phyloP scores from a whole-genome alignment of 495 filamentous ascomycete genomes.

The Neurospora sp. region DNA sequence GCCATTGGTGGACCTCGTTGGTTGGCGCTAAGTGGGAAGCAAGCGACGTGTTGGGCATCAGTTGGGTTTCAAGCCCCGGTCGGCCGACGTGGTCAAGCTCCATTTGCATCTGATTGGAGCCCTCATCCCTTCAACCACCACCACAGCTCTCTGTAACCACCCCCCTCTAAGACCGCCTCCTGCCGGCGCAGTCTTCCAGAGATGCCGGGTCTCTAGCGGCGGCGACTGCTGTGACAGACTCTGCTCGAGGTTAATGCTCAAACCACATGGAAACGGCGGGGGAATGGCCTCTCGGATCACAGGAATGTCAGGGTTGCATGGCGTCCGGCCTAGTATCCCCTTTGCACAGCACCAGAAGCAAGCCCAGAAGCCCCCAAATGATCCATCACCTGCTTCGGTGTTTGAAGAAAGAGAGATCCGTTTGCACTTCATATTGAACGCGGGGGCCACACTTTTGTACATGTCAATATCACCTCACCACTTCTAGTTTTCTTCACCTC shows the following conservation, averaged over 20 bases:
- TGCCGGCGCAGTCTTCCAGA: background rate
- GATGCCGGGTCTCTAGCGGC: background rate
- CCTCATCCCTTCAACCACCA: background rate
- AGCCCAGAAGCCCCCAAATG: background rate
- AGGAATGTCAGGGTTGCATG: background rate
- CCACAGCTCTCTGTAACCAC: background rate
- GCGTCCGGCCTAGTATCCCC: background rate
- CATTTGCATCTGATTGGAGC: background rate
- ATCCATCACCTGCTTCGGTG: background rate
- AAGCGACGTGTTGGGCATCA: background rate
- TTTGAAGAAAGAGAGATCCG: background rate
- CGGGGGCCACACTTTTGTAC: background rate
- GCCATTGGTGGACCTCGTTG: background rate
- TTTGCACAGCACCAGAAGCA: background rate
- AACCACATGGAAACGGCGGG: background rate
- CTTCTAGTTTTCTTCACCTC: background rate
- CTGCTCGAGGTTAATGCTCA: background rate
- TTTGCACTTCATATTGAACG: background rate
- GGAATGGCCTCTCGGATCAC: background rate
- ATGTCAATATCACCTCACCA: background rate
- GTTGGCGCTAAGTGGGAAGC: background rate
- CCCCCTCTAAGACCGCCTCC: background rate
- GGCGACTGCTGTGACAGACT: background rate
- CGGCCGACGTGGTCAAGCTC: background rate
- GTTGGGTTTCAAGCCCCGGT: background rate